Evolutionary conservation across 208 protist genomes (phyloP).

Genomic region (Spongospora subterranea): DNA sequence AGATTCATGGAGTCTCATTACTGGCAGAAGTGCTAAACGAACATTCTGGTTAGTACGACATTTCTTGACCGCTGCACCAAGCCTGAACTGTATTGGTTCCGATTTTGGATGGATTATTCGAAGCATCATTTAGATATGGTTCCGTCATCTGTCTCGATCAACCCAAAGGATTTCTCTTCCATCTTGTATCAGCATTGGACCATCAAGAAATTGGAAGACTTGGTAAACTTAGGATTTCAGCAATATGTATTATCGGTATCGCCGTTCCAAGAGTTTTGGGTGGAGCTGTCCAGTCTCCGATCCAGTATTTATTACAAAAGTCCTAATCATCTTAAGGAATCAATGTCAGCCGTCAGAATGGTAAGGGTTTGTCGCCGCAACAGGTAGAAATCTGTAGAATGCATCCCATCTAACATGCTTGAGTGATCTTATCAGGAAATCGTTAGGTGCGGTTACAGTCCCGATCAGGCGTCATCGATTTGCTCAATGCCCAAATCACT

Average conservation of each 20-base stretch:
- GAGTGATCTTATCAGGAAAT: background rate
- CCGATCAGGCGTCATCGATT: background rate
- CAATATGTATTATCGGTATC: background rate
- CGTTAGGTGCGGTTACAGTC: background rate
- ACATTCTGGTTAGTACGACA: background rate
- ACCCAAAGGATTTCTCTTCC: background rate
- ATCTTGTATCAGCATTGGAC: background rate
- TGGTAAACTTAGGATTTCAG: constrained; percentile 19
- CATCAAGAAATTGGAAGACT: background rate
- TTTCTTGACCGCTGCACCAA: background rate
- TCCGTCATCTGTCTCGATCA: background rate
- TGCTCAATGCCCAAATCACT: too few relatives aligned
- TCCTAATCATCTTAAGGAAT: background rate
- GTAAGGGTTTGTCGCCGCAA: too few relatives aligned
- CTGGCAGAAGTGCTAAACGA: background rate
- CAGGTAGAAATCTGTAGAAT: too few relatives aligned
- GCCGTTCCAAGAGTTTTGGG: background rate
- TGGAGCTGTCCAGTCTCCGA: background rate
- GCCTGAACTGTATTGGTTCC: constrained; percentile 19
- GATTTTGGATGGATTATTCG: background rate
- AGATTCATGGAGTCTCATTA: background rate
- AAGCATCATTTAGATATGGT: background rate
- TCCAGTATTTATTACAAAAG: constrained; percentile 25
- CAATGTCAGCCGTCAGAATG: background rate
- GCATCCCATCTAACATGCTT: too few relatives aligned